A percentile compares a stretch with the other conserved stretches of the same genome.
These are phyloP conservation scores for Berberis vulgaris DNA, from an alignment of 164 flowering plant genomes.

Conservation along the genomic window DNA sequence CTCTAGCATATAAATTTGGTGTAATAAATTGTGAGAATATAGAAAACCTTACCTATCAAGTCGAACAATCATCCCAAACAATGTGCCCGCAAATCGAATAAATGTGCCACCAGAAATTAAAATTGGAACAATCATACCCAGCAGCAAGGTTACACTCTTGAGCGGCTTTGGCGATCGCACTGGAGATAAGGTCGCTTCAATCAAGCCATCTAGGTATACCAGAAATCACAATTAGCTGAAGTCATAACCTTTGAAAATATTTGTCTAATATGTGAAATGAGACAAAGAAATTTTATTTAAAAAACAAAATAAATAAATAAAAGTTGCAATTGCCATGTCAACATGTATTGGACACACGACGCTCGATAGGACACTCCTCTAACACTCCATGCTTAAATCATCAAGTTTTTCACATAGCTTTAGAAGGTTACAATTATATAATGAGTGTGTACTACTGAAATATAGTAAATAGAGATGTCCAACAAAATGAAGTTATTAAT, in stretches of 20 bases:
- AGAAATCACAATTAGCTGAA: conserved; percentile 9
- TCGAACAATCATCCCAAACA: conserved; percentile 58
- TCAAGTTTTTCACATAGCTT: too few relatives aligned
- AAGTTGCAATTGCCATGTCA: too few relatives aligned
- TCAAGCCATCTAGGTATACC: conserved; percentile 70
- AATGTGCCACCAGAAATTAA: conserved; percentile 59
- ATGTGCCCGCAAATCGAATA: conserved; percentile 44
- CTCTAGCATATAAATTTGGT: too few relatives aligned
- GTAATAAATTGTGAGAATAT: not conserved
- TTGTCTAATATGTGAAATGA: not conserved
- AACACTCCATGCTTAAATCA: too few relatives aligned
- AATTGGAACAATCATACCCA: conserved; percentile 59
- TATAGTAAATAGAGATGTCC: too few relatives aligned
- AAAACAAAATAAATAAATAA: too few relatives aligned
- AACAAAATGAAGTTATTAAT: too few relatives aligned
- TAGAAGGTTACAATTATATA: too few relatives aligned
- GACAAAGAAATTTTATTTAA: too few relatives aligned
- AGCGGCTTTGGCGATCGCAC: conserved; percentile 71
- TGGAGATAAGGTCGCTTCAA: conserved; percentile 90
- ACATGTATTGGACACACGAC: too few relatives aligned
- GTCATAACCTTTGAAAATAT: conserved; percentile 1
- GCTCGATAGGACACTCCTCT: too few relatives aligned
- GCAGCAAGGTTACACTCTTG: conserved; percentile 61
- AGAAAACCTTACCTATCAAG: conserved; percentile 50
- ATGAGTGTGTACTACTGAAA: too few relatives aligned